Evolutionary conservation across 2,329 filamentous ascomycete genomes (phyloP).

Genomic region (Colletotrichum tanaceti): DNA sequence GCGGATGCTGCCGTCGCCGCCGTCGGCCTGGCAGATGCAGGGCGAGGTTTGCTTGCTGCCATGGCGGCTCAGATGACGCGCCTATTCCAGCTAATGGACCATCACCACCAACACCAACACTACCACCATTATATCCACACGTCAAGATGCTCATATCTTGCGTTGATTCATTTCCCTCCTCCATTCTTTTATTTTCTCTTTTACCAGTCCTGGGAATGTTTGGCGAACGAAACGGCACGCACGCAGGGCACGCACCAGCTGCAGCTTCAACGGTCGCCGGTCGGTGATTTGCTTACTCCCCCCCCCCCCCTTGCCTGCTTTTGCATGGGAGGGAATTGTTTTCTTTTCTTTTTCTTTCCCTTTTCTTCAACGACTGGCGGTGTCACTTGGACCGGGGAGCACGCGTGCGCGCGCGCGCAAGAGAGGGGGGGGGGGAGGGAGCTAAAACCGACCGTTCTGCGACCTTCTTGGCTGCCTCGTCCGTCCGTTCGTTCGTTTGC

Average conservation of each 20-base stretch:
- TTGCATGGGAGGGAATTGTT: background rate
- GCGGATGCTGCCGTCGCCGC: constrained; percentile 22
- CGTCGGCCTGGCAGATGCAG: constrained; percentile 8
- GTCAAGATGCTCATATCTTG: constrained; percentile 11
- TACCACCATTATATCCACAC: background rate
- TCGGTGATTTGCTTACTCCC: constrained; percentile 1
- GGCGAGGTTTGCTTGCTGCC: background rate
- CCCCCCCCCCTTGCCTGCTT: background rate
- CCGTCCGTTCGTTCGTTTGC: background rate
- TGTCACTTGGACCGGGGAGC: background rate
- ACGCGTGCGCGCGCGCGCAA: no score
- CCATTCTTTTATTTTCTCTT: background rate
- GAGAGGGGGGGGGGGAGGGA: no score
- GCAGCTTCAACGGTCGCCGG: background rate
- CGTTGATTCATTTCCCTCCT: background rate
- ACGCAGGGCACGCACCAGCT: constrained; percentile 5
- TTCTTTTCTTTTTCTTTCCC: background rate
- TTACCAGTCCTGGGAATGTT: constrained; percentile 22
- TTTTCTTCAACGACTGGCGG: constrained; percentile 5
- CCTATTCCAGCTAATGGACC: background rate
- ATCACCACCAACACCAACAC: background rate
- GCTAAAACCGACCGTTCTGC: background rate
- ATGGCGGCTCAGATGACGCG: background rate
- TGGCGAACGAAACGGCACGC: constrained; percentile 32
- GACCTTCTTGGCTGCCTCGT: background rate